These are phyloP conservation scores for Alternaria triticimaculans DNA, from an alignment of 2,329 filamentous ascomycete species.

Conservation along the genomic window DNA sequence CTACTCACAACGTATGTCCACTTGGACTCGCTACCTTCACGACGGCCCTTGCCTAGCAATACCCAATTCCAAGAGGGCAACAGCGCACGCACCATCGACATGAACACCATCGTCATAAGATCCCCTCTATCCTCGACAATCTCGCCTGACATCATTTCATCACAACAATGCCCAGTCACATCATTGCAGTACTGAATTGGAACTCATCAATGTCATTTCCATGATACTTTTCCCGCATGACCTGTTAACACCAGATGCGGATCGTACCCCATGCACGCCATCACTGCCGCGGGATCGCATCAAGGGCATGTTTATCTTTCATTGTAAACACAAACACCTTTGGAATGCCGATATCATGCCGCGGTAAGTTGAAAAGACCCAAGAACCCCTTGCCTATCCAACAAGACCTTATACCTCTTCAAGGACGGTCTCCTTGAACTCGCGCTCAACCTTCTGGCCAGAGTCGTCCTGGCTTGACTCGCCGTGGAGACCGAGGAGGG, in stretches of 20 bases:
- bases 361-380: slow-evolving; percentile 50
- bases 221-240: slow-evolving; percentile 45
- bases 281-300: slow-evolving; percentile 43
- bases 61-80: neutral
- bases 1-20: neutral
- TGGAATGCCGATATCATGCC: slow-evolving; percentile 51
- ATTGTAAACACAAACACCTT: slow-evolving; percentile 53
- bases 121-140: neutral
- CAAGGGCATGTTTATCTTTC: slow-evolving; percentile 49
- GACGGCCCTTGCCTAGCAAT: neutral
- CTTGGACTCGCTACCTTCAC: neutral
- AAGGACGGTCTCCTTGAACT: slow-evolving; percentile 98
- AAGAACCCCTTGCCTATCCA: slow-evolving; percentile 47
- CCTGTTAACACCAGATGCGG: slow-evolving; percentile 44
- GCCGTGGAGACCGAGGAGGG: slow-evolving; percentile 94
- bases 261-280: slow-evolving; percentile 44
- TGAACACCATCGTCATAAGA: neutral
- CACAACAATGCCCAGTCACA: neutral
- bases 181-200: slow-evolving; percentile 12
- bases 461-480: slow-evolving; percentile 95
- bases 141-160: neutral
- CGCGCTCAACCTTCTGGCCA: slow-evolving; percentile 93
- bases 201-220: slow-evolving; percentile 47
- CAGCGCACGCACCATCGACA: neutral
- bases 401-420: slow-evolving; percentile 78